phyloP scores from a whole-genome alignment of 441 rosid genomes.

The Gossypium lobatum region DNA sequence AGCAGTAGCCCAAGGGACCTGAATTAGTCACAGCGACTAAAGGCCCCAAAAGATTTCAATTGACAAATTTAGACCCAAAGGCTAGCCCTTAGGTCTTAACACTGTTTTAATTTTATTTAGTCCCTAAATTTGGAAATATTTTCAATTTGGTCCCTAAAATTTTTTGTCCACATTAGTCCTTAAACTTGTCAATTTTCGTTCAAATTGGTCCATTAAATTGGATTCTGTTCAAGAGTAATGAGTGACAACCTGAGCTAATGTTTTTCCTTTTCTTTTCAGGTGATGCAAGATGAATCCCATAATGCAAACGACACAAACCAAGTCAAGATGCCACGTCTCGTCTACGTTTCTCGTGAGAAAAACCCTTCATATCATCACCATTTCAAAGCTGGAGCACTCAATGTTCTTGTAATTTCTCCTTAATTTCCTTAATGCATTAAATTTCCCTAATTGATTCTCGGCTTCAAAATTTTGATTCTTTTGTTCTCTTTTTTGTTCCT shows the following conservation, averaged over 20 bases:
- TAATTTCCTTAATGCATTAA: not conserved
- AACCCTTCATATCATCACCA: constrained; percentile 25
- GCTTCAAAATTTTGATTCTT: not conserved
- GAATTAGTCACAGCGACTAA: not conserved
- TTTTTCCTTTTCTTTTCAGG: constrained; percentile 17
- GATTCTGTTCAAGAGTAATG: too few relatives aligned
- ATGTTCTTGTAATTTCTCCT: constrained; percentile 27
- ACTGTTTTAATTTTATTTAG: too few relatives aligned
- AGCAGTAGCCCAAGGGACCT: not conserved
- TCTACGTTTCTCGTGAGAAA: constrained; percentile 32
- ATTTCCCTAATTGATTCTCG: not conserved
- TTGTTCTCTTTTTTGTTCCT: too few relatives aligned
- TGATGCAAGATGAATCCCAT: constrained; percentile 16
- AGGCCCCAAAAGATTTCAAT: not conserved
- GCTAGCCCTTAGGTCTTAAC: too few relatives aligned
- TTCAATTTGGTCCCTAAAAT: too few relatives aligned
- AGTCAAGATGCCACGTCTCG: constrained; percentile 25
- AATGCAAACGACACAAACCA: not conserved
- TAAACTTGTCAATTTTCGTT: too few relatives aligned
- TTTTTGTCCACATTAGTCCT: too few relatives aligned
- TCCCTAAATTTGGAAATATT: too few relatives aligned
- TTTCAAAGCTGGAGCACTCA: constrained; percentile 38
- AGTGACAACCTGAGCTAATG: too few relatives aligned
- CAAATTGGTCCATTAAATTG: too few relatives aligned
- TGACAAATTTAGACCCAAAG: not conserved